Base-by-base conservation (phyloP, 495 filamentous ascomycete species). In the Lasiosphaeris hirsuta region DNA sequence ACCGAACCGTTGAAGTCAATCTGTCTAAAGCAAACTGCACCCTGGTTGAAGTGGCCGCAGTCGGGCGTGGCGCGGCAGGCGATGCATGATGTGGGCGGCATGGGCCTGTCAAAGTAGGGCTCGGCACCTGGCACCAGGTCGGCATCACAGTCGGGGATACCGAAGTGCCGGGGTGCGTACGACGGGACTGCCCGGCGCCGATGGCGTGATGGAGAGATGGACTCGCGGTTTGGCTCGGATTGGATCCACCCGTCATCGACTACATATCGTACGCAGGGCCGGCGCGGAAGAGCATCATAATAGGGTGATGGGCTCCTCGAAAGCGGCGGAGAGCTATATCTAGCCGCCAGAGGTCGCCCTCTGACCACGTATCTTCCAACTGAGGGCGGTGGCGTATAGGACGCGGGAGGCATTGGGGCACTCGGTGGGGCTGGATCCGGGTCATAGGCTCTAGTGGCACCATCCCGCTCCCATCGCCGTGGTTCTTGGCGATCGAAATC, bases 11-110 rank as follows among this genome's bases (percentile, higher is more conserved):
- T n/a, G 39, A 23, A 45, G 23, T 44, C 37, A 15, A 58, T 45
- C 2, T 33, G 40, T 0, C 56, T 47, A 13, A 19, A 18, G 35
- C 56, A 58, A 2, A 39, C 48, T 10, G 23, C n/a, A 10, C 48
- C 19, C 30, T 46, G 39, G 35, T 14, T 11, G 35, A 47, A 41
- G 50, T 59, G 57, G 17, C 8, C 15, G 37, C 57, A 59, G 11
- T 17, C 33, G 3, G 56, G 47, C 17, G 57, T 53, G 13, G 14
- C 36, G 14, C 35, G 41, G 50, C 57, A 59, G 4, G 50, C 57
- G 50, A 49, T 14, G 37, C 57, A 59, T 6, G 41, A 46, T 15
- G 51, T 10, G 17, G 7, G 40, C 8, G 10, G 15, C n/a, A 38
- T 7, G 17, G 45, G 18, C 23, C 23, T 15, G 46, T 43, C 9